Conservation (phyloP, 2,329 filamentous ascomycete genomes). For the Volutella citrinella region DNA sequence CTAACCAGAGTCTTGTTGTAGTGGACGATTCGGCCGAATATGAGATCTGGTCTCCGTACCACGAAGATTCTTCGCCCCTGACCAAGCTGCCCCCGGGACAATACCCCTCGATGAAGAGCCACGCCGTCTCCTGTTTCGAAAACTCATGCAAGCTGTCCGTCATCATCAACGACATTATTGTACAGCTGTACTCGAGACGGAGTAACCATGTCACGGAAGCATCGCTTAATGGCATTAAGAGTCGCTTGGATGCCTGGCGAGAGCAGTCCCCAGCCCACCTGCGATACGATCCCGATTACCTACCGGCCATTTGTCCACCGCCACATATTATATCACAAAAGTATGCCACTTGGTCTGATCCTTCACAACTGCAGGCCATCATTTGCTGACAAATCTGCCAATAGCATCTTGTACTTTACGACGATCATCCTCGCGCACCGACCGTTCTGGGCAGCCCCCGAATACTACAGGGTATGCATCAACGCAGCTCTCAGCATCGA, state of each 20-base stretch:
- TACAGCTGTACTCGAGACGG: background rate
- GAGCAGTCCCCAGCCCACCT: background rate
- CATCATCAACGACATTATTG: conserved; percentile 1
- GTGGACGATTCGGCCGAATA: background rate
- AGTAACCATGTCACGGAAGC: background rate
- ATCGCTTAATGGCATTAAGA: background rate
- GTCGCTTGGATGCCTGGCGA: background rate
- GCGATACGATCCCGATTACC: background rate
- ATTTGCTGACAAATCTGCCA: background rate
- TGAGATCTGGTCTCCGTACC: background rate
- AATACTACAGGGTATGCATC: background rate
- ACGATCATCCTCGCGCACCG: conserved; percentile 1
- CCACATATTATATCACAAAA: background rate
- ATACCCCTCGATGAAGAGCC: background rate
- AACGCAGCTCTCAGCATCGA: background rate
- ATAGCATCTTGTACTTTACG: background rate
- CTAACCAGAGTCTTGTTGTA: background rate
- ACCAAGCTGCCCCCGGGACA: background rate
- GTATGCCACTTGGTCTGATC: background rate
- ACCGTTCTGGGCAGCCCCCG: background rate
- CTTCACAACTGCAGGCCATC: background rate
- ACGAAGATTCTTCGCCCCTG: background rate
- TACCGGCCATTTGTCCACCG: background rate
- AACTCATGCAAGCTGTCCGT: conserved; percentile 1
- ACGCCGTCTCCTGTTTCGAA: conserved; percentile 1